Conservation (phyloP, 371 early-diverging fungal genomes). For the Scutellospora calospora region DNA sequence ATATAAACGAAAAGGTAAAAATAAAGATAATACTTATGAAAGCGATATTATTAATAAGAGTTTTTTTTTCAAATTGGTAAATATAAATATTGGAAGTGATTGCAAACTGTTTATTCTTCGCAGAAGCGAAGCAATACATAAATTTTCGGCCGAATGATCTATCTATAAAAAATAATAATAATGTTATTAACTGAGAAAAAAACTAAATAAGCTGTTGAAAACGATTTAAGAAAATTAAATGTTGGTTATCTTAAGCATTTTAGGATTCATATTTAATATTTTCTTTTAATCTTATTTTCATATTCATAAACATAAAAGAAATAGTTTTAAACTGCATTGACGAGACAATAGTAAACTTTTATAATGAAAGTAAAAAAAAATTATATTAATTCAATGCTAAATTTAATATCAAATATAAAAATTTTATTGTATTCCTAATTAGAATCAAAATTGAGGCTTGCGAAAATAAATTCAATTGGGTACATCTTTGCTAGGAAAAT, state of each 20-base stretch:
- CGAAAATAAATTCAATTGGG: conserved; percentile 32
- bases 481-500: too few species aligned
- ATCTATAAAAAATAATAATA: background rate
- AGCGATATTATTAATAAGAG: background rate
- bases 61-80: background rate
- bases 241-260: conserved; percentile 13
- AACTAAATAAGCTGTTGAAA: conserved; percentile 18
- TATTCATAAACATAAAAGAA: background rate
- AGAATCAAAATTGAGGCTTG: conserved; percentile 22
- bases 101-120: conserved; percentile 14
- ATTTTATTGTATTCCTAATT: background rate
- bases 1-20: background rate
- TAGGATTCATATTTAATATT: background rate
- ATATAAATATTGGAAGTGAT: conserved; percentile 4
- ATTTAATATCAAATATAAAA: background rate
- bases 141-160: conserved; percentile 22
- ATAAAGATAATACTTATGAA: background rate
- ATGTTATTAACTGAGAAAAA: conserved; percentile 7
- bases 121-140: conserved; percentile 35
- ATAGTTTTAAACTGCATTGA: conserved; percentile 16
- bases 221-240: background rate
- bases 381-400: background rate
- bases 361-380: conserved; percentile 15
- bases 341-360: conserved; percentile 28
- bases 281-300: background rate